These are phyloP conservation scores for Pichia phayaonensis DNA, from an alignment of 805 yeast species.

Conservation along the genomic window DNA sequence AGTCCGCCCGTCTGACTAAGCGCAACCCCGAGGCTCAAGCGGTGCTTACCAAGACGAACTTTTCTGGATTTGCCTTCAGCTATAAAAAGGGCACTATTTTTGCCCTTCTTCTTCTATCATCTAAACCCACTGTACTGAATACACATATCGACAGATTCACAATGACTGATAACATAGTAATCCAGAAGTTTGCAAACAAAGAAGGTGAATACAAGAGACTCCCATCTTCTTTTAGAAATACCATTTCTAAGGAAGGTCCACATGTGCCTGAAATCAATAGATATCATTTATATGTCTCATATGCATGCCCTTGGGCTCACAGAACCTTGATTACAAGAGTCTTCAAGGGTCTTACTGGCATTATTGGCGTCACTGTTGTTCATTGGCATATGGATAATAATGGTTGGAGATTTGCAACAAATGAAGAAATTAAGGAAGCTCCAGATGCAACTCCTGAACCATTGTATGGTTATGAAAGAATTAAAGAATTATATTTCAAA, in stretches of 20 bases:
- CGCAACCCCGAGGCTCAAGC: too few relatives aligned
- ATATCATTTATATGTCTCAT: constrained; percentile 80
- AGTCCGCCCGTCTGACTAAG: neutral
- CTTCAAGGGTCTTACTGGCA: constrained; percentile 62
- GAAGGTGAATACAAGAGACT: constrained; percentile 53
- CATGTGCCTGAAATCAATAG: constrained; percentile 70
- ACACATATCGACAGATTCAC: neutral
- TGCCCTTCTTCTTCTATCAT: neutral
- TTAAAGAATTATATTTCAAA: constrained; percentile 67
- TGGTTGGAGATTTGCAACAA: constrained; percentile 77
- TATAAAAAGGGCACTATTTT: neutral
- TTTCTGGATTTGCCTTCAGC: neutral
- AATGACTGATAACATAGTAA: constrained; percentile 27
- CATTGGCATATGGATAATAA: constrained; percentile 84
- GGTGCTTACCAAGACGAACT: neutral
- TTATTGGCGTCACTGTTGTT: constrained; percentile 68
- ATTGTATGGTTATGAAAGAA: constrained; percentile 47
- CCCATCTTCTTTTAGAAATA: constrained; percentile 49
- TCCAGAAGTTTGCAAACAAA: constrained; percentile 41
- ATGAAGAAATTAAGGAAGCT: constrained; percentile 34
- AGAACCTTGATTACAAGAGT: constrained; percentile 67
- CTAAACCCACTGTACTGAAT: neutral
- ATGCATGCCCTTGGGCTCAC: constrained; percentile 97
- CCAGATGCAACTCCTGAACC: constrained; percentile 49
- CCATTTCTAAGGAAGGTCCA: constrained; percentile 49